A percentile compares a stretch with the other conserved stretches of the same genome.
These are phyloP conservation scores for Rhododendron griersonianum DNA, from an alignment of 148 eudicot species.

Conservation along the genomic window DNA sequence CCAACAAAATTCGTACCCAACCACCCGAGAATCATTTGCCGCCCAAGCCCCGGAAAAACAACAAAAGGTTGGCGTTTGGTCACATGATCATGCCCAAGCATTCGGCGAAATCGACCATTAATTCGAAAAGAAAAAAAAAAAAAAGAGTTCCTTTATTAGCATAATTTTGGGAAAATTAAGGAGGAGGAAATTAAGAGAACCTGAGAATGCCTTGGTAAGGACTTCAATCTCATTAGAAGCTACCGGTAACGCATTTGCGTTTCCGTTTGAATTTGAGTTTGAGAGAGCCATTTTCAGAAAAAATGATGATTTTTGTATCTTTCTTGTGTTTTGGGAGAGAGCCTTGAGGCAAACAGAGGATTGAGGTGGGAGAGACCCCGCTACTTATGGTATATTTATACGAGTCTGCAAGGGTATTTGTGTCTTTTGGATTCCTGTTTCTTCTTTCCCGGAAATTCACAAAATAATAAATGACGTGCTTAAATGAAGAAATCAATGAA, in stretches of 20 bases:
- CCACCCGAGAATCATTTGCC: no score
- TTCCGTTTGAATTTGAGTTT: background rate
- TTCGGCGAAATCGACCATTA: background rate
- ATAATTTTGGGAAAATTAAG: background rate
- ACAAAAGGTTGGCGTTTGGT: background rate
- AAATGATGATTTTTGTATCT: background rate
- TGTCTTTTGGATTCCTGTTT: background rate
- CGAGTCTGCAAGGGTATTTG: background rate
- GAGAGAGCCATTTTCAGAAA: background rate
- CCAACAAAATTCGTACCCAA: no score
- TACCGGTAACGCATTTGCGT: background rate
- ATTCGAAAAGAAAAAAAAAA: background rate
- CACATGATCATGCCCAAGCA: background rate
- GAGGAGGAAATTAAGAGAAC: slow-evolving; percentile 19
- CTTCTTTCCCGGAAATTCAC: background rate
- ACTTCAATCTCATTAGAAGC: slow-evolving; percentile 25
- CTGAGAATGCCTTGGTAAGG: slow-evolving; percentile 68
- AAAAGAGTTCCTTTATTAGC: background rate
- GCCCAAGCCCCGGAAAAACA: no score
- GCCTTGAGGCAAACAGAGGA: background rate
- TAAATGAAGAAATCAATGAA: background rate
- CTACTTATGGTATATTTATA: background rate
- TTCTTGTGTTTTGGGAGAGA: background rate
- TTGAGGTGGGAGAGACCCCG: background rate
- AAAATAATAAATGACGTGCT: background rate